A percentile compares a stretch with the other conserved stretches of the same genome.
phyloP scores from a whole-genome alignment of 2,329 filamentous ascomycete genomes.

The Stagonosporopsis rhizophila region DNA sequence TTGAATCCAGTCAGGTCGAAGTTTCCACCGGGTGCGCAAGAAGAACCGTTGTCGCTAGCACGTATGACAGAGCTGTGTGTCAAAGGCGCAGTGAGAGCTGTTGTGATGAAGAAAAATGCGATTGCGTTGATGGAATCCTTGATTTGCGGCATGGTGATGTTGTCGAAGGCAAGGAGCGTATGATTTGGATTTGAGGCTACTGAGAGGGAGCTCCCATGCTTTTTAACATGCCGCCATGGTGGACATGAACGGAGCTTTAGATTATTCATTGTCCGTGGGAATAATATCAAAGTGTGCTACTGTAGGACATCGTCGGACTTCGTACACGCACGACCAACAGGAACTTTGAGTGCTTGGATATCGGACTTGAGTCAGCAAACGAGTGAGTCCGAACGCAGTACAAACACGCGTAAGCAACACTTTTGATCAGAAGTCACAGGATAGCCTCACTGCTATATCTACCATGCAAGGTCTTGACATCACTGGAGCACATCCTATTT shows the following conservation, averaged over 20 bases:
- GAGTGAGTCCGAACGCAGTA: neutral
- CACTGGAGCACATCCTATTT: neutral
- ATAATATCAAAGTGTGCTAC: neutral
- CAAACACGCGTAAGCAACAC: neutral
- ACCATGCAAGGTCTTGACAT: neutral
- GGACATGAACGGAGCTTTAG: neutral
- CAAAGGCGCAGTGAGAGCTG: neutral
- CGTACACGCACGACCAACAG: too few species aligned
- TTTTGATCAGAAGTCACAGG: neutral
- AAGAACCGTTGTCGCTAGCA: neutral
- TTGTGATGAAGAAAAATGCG: neutral
- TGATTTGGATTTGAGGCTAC: neutral
- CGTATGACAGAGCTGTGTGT: neutral
- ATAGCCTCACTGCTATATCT: too few species aligned
- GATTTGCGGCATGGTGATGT: neutral
- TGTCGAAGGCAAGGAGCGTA: neutral
- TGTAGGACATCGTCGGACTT: neutral
- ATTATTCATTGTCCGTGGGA: slow-evolving; percentile 1
- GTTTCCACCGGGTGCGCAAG: slow-evolving; percentile 31
- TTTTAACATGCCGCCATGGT: neutral
- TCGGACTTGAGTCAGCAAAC: neutral
- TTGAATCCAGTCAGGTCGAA: slow-evolving; percentile 35
- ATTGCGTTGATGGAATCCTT: neutral
- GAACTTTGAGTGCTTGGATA: too few species aligned
- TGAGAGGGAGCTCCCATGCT: neutral